phyloP scores from a whole-genome alignment of 345 rosid genomes.

The Euphorbia peplus region DNA sequence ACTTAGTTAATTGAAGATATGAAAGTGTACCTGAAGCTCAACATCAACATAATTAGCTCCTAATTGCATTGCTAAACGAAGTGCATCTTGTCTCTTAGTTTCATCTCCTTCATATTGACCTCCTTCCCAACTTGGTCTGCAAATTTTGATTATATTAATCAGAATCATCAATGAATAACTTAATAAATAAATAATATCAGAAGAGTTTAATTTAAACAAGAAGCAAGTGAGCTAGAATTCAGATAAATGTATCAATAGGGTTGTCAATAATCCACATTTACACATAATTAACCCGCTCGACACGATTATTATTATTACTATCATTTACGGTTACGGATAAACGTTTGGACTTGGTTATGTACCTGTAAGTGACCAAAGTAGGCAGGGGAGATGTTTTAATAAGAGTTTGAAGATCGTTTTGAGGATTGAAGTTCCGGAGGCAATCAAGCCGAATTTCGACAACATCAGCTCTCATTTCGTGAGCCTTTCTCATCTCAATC shows the following conservation, averaged over 20 bases:
- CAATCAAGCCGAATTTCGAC: conserved; percentile 54
- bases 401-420: conserved; percentile 44
- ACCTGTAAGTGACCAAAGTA: conserved; percentile 58
- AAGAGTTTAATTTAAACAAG: too few relatives aligned
- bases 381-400: conserved; percentile 50
- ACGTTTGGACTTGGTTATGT: conserved; percentile 1
- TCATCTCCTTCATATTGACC: conserved; percentile 60
- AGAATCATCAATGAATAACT: too few relatives aligned
- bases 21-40: conserved; percentile 30
- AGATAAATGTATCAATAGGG: too few relatives aligned
- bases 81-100: conserved; percentile 34
- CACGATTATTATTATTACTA: too few relatives aligned
- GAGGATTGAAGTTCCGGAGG: conserved; percentile 48
- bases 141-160: too few relatives aligned
- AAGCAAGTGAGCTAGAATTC: neutral
- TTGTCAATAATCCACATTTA: too few relatives aligned
- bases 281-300: too few relatives aligned
- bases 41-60: conserved; percentile 59
- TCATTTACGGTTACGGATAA: too few relatives aligned
- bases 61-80: conserved; percentile 49
- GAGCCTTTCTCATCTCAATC: conserved; percentile 41
- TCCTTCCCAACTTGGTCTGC: conserved; percentile 64
- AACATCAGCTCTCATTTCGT: conserved; percentile 46
- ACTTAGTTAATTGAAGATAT: too few relatives aligned
- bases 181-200: too few relatives aligned